Conservation (phyloP, 169 alveolate species). For the Plasmodium chabaudi region DNA sequence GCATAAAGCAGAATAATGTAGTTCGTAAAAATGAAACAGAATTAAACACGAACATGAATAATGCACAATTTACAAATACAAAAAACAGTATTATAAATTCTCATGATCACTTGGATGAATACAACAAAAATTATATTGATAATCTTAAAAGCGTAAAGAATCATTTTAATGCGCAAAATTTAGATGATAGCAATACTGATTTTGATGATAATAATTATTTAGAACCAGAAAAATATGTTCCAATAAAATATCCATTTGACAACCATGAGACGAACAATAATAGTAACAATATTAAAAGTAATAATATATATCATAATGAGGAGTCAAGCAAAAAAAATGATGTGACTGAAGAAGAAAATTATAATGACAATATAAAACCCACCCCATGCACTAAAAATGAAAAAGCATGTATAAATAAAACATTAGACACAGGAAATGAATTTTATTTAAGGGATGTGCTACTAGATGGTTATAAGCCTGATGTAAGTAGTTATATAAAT, state of each 20-base stretch:
- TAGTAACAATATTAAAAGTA: not conserved
- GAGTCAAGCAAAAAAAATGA: not conserved
- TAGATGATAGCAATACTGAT: not conserved
- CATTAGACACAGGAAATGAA: slow-evolving; percentile 4
- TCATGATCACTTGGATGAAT: not conserved
- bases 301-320: not conserved
- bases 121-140: not conserved
- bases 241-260: slow-evolving; percentile 35
- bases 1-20: slow-evolving; percentile 24
- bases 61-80: too few species aligned
- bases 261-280: not conserved
- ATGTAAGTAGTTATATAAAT: not conserved
- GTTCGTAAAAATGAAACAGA: not conserved
- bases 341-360: not conserved
- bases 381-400: slow-evolving; percentile 1
- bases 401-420: slow-evolving; percentile 5
- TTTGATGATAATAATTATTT: slow-evolving; percentile 24
- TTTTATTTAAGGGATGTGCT: slow-evolving; percentile 1
- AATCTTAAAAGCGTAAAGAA: not conserved
- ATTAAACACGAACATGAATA: slow-evolving; percentile 4
- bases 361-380: not conserved
- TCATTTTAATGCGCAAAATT: not conserved
- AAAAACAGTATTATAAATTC: not conserved
- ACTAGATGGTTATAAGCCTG: slow-evolving; percentile 22
- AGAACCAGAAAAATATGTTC: slow-evolving; percentile 42